Base-by-base conservation (phyloP, 1,284 basidiomycete genomes). In the Lentinula novae-zelandiae region DNA sequence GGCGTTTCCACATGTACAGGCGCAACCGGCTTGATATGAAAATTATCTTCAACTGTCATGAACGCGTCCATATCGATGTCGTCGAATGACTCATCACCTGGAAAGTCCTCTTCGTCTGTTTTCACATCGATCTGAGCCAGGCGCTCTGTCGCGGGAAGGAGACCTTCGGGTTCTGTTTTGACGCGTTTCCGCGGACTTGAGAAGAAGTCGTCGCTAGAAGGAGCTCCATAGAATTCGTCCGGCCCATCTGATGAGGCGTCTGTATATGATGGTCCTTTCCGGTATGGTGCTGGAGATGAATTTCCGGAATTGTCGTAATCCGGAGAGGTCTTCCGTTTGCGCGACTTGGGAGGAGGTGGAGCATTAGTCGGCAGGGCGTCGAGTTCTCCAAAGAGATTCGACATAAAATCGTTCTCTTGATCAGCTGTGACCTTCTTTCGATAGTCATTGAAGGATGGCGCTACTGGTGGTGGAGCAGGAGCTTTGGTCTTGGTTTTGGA, bases 331-430 rank as follows among this genome's bases (percentile, higher is more conserved):
- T 92, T 93, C 8, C 54, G 39, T 56, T 56, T 56, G 38, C 92
- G 85, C 71, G 93, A 93, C 52, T 85, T 84, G 10, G 83, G 76
- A 59, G 72, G 75, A 60, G 67, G 65, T 27, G 70, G 65, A 10
- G 76, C 58, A 20, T 69, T 67, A 5, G 53, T 34, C 12, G 80
- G 71, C 17, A 77, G 75, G 10, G 73, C 72, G 64, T 92, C 90
- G 72, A 94, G 82, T 17, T 76, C 81, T 6, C 83, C 86, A 6
- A 97, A 74, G 0, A 98, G 74, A 17, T 81, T 82, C 0, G 84
- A 83, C 91, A 98, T 90, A 67, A 98, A 93, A 68, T 95, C 92
- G 48, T 84, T 80, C 71, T 96, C 95, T 68, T 93, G 85, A 57
- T 87, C 87, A 9, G 80, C 85, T 3, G 90, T 87, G 8, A 89